Conservation (phyloP, 805 yeast species). For the Naumovozyma castellii region DNA sequence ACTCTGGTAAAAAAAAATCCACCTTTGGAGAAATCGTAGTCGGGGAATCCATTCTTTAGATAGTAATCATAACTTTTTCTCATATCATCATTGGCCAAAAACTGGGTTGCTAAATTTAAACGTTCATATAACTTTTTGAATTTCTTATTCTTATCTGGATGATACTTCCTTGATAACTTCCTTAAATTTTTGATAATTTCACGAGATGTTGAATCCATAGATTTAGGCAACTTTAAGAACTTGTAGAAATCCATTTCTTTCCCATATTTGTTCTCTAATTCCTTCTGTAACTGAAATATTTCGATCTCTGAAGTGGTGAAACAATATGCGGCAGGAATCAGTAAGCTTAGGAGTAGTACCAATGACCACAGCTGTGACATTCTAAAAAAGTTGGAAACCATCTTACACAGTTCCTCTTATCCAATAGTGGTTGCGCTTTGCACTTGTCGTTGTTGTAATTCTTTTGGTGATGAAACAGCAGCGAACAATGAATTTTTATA, state of each 20-base stretch:
- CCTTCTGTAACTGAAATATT: constrained; percentile 63
- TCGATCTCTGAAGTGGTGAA: constrained; percentile 61
- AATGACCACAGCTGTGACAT: not conserved
- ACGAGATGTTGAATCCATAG: constrained; percentile 36
- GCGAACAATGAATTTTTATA: no score
- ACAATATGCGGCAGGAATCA: constrained; percentile 37
- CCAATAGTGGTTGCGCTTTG: no score
- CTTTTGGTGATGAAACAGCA: no score
- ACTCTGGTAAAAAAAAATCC: constrained; percentile 48
- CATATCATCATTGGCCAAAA: constrained; percentile 50
- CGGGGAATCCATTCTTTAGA: constrained; percentile 75
- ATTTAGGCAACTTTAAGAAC: constrained; percentile 43
- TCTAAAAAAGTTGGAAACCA: no score
- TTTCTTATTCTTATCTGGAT: constrained; percentile 69
- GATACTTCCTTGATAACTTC: constrained; percentile 59
- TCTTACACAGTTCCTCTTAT: no score
- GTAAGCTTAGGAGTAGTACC: constrained; percentile 9
- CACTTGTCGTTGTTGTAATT: no score
- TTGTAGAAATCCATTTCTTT: constrained; percentile 53
- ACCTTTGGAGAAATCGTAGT: constrained; percentile 57
- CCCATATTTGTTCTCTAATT: constrained; percentile 55
- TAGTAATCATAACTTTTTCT: constrained; percentile 79
- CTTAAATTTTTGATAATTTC: constrained; percentile 61
- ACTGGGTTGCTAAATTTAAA: constrained; percentile 64
- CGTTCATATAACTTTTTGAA: constrained; percentile 54